phyloP scores from a whole-genome alignment of 1,284 basidiomycete species.

The Ceratobasidium sp. region DNA sequence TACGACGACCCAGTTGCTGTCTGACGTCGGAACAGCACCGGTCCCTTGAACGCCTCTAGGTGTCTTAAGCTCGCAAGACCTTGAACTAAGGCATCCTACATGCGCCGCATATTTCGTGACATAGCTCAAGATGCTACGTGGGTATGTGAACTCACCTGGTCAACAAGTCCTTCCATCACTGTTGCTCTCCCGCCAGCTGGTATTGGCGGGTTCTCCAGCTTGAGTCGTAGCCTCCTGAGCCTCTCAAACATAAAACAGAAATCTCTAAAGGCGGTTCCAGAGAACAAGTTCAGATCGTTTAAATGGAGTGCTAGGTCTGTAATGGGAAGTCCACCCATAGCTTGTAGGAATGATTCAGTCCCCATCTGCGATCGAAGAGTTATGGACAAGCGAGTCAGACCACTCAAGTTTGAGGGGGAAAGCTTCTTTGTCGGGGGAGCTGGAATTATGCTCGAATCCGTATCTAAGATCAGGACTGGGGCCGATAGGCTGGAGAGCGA shows the following conservation, averaged over 20 bases:
- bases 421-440: neutral
- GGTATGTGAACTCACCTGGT: neutral
- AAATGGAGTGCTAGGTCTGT: conserved; percentile 16
- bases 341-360: conserved; percentile 3
- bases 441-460: too few relatives aligned
- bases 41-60: conserved; percentile 7
- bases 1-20: neutral
- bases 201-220: neutral
- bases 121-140: too few relatives aligned
- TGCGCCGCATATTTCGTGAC: too few relatives aligned
- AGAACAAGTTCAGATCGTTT: conserved; percentile 4
- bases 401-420: neutral
- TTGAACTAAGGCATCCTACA: too few relatives aligned
- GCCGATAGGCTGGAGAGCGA: too few relatives aligned
- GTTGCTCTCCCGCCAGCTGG: neutral
- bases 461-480: neutral
- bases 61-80: neutral
- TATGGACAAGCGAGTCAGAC: neutral
- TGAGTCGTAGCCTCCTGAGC: conserved; percentile 5
- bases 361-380: conserved; percentile 33
- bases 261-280: neutral
- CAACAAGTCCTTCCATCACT: neutral
- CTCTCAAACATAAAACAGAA: conserved; percentile 7
- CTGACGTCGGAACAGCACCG: conserved; percentile 7
- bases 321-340: neutral